Conservation (phyloP, 352 stramenopile species). For the Phytopythium litorale region DNA sequence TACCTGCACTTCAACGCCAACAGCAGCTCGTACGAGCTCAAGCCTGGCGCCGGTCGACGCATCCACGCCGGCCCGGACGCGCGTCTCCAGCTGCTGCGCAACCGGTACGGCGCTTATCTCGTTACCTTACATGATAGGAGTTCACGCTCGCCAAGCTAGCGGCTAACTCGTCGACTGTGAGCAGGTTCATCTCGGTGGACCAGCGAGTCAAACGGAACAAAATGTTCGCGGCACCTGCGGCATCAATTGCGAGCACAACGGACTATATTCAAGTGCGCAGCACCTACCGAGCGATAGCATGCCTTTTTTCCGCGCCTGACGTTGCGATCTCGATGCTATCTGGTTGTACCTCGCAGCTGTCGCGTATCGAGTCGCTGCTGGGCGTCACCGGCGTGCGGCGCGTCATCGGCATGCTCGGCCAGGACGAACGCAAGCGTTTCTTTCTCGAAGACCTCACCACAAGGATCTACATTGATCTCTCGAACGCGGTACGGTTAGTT, state of each 20-base stretch:
- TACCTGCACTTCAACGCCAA: slow-evolving; percentile 55
- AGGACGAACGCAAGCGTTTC: slow-evolving; percentile 75
- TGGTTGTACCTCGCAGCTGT: slow-evolving; percentile 37
- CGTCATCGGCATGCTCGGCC: slow-evolving; percentile 82
- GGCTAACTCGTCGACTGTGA: background rate
- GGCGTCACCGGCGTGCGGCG: slow-evolving; percentile 69
- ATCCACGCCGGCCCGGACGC: slow-evolving; percentile 59
- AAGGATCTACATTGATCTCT: slow-evolving; percentile 73
- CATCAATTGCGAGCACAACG: slow-evolving; percentile 42
- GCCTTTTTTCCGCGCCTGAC: background rate
- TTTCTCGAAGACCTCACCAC: slow-evolving; percentile 84
- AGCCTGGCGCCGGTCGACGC: slow-evolving; percentile 38
- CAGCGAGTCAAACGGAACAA: slow-evolving; percentile 80
- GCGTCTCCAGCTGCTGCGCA: slow-evolving; percentile 59
- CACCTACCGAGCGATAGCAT: background rate
- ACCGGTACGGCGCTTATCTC: slow-evolving; percentile 24
- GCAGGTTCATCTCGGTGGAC: slow-evolving; percentile 62
- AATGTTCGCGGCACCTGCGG: slow-evolving; percentile 65
- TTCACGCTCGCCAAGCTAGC: background rate
- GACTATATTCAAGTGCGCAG: slow-evolving; percentile 66
- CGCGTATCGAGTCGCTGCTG: slow-evolving; percentile 83
- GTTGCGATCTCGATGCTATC: background rate
- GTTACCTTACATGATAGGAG: background rate
- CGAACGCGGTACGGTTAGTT: slow-evolving; percentile 36
- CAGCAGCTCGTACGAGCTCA: slow-evolving; percentile 76